Conservation (phyloP, 148 eudicot genomes). For the Tetragonia tetragonoides region DNA sequence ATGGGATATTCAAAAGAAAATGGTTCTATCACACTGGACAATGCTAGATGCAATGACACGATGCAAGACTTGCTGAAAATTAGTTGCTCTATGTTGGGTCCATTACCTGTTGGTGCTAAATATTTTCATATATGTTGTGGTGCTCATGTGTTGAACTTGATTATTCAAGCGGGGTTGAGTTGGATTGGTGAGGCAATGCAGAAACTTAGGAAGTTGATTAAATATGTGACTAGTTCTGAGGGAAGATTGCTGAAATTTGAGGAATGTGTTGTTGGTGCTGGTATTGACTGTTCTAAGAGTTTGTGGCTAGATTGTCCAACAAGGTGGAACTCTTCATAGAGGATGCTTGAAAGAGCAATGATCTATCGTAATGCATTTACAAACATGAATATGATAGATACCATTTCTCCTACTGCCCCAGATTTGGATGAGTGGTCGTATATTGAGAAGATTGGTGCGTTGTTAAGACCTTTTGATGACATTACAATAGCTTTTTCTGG, state of each 20-base stretch:
- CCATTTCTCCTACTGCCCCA: neutral
- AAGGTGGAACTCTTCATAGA: neutral
- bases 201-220: slow-evolving; percentile 8
- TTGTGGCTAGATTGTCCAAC: neutral
- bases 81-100: neutral
- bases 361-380: neutral
- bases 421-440: no score
- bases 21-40: neutral
- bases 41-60: slow-evolving; percentile 4
- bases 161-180: neutral
- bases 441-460: neutral
- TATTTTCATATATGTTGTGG: slow-evolving; percentile 9
- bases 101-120: neutral
- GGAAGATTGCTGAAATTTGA: neutral
- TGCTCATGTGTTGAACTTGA: neutral
- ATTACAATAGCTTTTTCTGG: neutral
- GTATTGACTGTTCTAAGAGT: neutral
- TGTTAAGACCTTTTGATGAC: neutral
- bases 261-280: neutral
- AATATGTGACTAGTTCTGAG: neutral
- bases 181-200: neutral
- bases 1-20: slow-evolving; percentile 4
- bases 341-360: neutral
- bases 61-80: neutral
- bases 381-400: neutral